These are phyloP conservation scores for Pseudogymnoascus sp. DNA, from an alignment of 2,329 filamentous ascomycete species.

Conservation along the genomic window DNA sequence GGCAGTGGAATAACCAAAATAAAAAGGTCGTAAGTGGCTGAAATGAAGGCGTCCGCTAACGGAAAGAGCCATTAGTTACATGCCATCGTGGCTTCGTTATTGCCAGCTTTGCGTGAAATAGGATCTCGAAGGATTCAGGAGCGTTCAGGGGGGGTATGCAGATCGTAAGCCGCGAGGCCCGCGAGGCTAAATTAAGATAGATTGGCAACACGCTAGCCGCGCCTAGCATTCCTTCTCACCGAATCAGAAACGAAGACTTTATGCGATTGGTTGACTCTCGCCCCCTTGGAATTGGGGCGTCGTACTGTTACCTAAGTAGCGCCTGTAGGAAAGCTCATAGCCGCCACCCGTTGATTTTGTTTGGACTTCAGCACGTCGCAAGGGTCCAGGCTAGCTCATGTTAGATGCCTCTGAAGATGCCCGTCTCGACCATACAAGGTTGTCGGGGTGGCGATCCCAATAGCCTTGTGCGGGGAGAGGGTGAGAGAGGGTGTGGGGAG, in stretches of 20 bases:
- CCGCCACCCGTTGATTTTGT: background rate
- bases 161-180: background rate
- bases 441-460: background rate
- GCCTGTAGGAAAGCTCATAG: background rate
- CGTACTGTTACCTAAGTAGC: background rate
- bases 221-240: background rate
- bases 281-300: background rate
- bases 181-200: background rate
- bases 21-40: background rate
- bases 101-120: background rate
- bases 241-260: background rate
- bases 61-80: background rate
- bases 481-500: background rate
- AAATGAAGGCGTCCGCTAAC: background rate
- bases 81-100: background rate
- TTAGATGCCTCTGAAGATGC: background rate
- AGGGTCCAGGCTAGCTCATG: background rate
- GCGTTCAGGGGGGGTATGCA: background rate
- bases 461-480: background rate
- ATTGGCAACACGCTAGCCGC: background rate
- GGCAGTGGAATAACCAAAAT: background rate
- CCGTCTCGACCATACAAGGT: background rate
- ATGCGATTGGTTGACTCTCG: background rate
- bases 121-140: constrained; percentile 2
- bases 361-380: background rate